phyloP scores from a whole-genome alignment of 495 filamentous ascomycete species.

The Hypomontagnella submonticulosa region DNA sequence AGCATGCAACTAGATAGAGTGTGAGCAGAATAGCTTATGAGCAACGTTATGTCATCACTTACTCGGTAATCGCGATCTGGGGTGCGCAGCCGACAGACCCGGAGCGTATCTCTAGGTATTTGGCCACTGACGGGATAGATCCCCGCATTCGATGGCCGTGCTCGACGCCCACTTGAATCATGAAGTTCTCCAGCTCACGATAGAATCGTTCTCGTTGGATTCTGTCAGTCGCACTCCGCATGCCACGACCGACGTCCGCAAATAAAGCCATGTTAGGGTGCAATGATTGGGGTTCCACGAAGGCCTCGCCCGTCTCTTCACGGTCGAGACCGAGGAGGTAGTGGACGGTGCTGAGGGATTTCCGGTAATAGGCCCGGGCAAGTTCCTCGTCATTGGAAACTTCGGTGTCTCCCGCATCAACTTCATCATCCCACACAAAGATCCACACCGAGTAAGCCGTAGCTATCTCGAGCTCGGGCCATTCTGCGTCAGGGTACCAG shows the following conservation, averaged over 20 bases:
- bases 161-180: slow-evolving; percentile 44
- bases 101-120: slow-evolving; percentile 43
- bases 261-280: slow-evolving; percentile 44
- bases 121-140: slow-evolving; percentile 35
- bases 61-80: slow-evolving; percentile 48
- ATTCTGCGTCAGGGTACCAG: slow-evolving; percentile 47
- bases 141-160: slow-evolving; percentile 41
- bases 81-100: slow-evolving; percentile 46
- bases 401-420: slow-evolving; percentile 48
- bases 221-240: slow-evolving; percentile 33
- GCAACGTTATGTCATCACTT: slow-evolving; percentile 10
- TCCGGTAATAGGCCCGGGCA: slow-evolving; percentile 44
- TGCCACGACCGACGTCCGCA: slow-evolving; percentile 36
- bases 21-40: slow-evolving; percentile 9
- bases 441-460: slow-evolving; percentile 48
- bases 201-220: slow-evolving; percentile 45
- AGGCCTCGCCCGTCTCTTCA: not conserved
- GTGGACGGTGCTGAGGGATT: slow-evolving; percentile 41
- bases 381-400: slow-evolving; percentile 38
- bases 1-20: slow-evolving; percentile 38
- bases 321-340: slow-evolving; percentile 34
- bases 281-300: slow-evolving; percentile 17
- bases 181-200: slow-evolving; percentile 44
- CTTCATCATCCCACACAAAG: slow-evolving; percentile 48
- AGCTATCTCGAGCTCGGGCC: slow-evolving; percentile 44